Percentiles rank a stretch among this genome's conserved stretches.
These are phyloP conservation scores for Penicillium flavigenum DNA, from an alignment of 495 filamentous ascomycete genomes.

Conservation along the genomic window DNA sequence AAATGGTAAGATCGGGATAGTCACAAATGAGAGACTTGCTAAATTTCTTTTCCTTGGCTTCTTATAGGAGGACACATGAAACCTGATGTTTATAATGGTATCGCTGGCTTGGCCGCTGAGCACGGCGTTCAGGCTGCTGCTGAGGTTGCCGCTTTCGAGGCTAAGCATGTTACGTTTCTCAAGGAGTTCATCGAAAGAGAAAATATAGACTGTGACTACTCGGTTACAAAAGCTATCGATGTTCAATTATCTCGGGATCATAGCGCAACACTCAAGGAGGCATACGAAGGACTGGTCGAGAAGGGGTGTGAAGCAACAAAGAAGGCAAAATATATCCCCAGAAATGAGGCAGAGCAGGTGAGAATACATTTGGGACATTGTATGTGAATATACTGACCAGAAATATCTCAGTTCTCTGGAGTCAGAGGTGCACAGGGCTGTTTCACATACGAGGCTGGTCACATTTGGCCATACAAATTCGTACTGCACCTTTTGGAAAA, in stretches of 20 bases:
- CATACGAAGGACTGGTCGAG: conserved; percentile 24
- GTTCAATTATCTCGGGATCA: conserved; percentile 25
- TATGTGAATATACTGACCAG: not conserved
- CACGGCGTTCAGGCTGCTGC: conserved; percentile 35
- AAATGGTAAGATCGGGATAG: conserved; percentile 29
- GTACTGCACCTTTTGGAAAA: conserved; percentile 64
- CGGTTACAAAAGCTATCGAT: conserved; percentile 29
- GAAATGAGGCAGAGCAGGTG: conserved; percentile 25
- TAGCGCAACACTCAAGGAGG: conserved; percentile 25
- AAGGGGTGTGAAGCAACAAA: conserved; percentile 20
- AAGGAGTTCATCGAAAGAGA: conserved; percentile 31
- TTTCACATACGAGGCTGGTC: conserved; percentile 40
- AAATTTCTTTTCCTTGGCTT: not conserved
- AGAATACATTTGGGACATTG: not conserved
- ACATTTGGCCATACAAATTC: conserved; percentile 81
- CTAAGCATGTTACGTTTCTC: conserved; percentile 28
- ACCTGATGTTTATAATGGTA: conserved; percentile 35
- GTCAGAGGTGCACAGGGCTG: conserved; percentile 50
- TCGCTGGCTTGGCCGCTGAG: conserved; percentile 23
- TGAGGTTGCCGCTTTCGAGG: conserved; percentile 37
- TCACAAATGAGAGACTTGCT: not conserved
- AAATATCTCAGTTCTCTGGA: conserved; percentile 37
- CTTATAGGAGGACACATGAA: conserved; percentile 39
- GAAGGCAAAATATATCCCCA: conserved; percentile 17
- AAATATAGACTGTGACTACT: conserved; percentile 37